phyloP scores from a whole-genome alignment of 805 yeast genomes.

The Cyberlindnera bimundalis region DNA sequence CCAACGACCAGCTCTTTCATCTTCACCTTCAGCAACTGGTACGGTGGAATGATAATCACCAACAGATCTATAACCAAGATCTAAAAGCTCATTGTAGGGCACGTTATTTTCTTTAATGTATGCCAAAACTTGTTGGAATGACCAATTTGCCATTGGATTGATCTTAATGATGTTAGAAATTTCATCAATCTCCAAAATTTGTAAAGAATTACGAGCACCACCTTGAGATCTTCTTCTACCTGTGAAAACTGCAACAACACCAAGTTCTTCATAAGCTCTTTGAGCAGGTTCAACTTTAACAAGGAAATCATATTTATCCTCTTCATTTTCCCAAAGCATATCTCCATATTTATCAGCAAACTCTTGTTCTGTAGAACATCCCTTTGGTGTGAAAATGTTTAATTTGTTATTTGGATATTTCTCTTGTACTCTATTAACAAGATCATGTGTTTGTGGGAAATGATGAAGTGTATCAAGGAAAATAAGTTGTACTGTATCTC shows the following conservation, averaged over 20 bases:
- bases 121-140: slow-evolving; percentile 61
- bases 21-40: slow-evolving; percentile 89
- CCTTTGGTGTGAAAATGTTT: slow-evolving; percentile 66
- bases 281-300: slow-evolving; percentile 93
- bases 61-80: slow-evolving; percentile 83
- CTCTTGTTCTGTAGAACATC: slow-evolving; percentile 51
- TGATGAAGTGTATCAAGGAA: slow-evolving; percentile 91
- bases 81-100: slow-evolving; percentile 81
- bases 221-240: slow-evolving; percentile 93
- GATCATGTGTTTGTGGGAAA: slow-evolving; percentile 86
- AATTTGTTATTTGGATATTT: slow-evolving; percentile 54
- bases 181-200: slow-evolving; percentile 73
- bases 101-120: slow-evolving; percentile 71
- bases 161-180: slow-evolving; percentile 73
- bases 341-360: slow-evolving; percentile 71
- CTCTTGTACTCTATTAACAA: slow-evolving; percentile 54
- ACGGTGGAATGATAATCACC: slow-evolving; percentile 95
- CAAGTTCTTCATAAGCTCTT: slow-evolving; percentile 71
- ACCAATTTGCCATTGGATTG: slow-evolving; percentile 86
- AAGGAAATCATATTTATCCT: slow-evolving; percentile 73
- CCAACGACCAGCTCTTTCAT: slow-evolving; percentile 97
- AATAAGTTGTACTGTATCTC: slow-evolving; percentile 61
- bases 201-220: slow-evolving; percentile 67
- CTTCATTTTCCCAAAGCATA: slow-evolving; percentile 79
- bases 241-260: slow-evolving; percentile 82